Evolutionary conservation across 208 protist genomes (phyloP).

Genomic region (Leishmania major): DNA sequence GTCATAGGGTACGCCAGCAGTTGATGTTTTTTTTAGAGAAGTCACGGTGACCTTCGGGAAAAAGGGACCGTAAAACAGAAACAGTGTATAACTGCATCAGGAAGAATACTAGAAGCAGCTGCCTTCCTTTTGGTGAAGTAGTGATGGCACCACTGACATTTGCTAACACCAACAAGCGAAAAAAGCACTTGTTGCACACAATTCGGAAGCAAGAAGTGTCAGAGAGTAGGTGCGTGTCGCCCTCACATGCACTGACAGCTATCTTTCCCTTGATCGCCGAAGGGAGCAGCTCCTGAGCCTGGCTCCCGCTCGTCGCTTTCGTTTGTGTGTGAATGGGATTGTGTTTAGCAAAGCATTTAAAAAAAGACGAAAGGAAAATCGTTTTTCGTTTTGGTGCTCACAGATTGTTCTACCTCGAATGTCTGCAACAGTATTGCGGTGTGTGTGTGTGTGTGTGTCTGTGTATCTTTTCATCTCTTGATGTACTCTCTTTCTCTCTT

Average conservation of each 20-base stretch:
- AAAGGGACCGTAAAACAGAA: neutral
- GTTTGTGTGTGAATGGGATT: neutral
- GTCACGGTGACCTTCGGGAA: neutral
- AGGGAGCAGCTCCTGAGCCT: neutral
- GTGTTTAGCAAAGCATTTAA: neutral
- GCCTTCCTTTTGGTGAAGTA: neutral
- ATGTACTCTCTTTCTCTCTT: neutral
- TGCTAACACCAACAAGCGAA: neutral
- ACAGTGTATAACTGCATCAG: neutral
- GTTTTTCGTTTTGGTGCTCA: too few relatives aligned
- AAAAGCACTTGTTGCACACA: neutral
- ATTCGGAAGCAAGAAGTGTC: neutral
- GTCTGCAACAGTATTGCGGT: neutral
- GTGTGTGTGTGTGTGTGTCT: neutral
- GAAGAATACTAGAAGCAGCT: neutral
- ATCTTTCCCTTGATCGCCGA: neutral
- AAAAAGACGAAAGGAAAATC: neutral
- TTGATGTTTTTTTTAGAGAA: neutral
- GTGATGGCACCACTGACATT: neutral
- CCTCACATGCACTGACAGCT: neutral
- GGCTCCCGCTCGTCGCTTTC: neutral
- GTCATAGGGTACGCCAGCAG: neutral
- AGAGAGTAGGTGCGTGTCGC: neutral
- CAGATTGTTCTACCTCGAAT: neutral
- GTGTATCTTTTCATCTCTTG: neutral